Evolutionary conservation across 768 basidiomycete species (phyloP).

Genomic region (Mycena vitilis): DNA sequence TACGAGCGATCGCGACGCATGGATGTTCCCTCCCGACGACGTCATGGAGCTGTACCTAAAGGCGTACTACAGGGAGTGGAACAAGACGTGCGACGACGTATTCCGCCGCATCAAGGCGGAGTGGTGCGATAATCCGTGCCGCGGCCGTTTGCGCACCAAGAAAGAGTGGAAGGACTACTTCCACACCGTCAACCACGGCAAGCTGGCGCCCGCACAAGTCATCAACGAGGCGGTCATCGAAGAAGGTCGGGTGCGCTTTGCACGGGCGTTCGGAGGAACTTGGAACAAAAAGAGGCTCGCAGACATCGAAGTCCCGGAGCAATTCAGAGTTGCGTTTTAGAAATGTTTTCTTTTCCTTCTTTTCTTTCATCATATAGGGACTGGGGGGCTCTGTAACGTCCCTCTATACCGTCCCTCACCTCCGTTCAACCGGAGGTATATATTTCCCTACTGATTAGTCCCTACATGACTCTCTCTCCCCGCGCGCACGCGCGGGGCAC

Average conservation of each 20-base stretch:
- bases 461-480: too few species aligned
- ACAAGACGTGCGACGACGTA: neutral
- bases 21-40: neutral
- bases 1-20: neutral
- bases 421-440: constrained; percentile 4
- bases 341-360: neutral
- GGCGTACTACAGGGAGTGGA: neutral
- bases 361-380: neutral
- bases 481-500: too few species aligned
- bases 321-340: neutral
- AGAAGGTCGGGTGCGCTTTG: neutral
- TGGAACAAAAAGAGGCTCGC: constrained; percentile 1
- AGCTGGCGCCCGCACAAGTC: neutral
- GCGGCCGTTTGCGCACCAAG: neutral
- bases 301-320: neutral
- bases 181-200: constrained; percentile 6
- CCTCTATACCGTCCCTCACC: neutral
- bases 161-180: constrained; percentile 5
- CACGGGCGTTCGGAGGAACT: neutral
- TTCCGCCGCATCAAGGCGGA: neutral
- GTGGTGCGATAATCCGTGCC: neutral
- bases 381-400: constrained; percentile 17
- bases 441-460: too few species aligned
- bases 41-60: neutral
- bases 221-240: neutral